Base-by-base conservation (phyloP, 176 grass and related monocot species). In the Saccharum spontaneum region DNA sequence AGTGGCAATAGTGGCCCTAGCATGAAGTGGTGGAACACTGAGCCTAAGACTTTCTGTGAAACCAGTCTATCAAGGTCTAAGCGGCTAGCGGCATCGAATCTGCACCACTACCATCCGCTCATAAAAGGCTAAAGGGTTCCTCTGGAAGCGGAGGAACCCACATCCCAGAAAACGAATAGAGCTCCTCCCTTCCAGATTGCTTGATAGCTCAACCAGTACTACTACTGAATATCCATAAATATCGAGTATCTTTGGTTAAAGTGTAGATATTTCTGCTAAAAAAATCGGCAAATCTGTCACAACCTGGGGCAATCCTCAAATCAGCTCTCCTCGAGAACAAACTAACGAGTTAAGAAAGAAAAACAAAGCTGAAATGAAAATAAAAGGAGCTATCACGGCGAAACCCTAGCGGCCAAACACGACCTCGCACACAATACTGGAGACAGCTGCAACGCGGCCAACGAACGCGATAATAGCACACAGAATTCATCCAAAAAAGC, bases 361-460 rank as follows among this genome's bases (percentile, higher is more conserved):
- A 63, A 78, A 64, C 67, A 71, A 78, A 73, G 24, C 28, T 67
- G 26, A 26, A 24, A 38, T 39, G 7, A 34, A 61, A 66, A 31
- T 33, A 66, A 66, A 31, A 31, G 70, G 26, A 63, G 39, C 69
- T 50, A 31, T 80, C 12, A 9, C 37, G 76, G 23, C 37, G 81
- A 91, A 91, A 91, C 85, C 85, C 89, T 91, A 91, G 85, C 50
- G 24, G 22, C 64, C 23, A 76, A 44, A 75, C 31, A 48, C 55
- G 26, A 31, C 71, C 41, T 65, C 76, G 28, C 34, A 37, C 63
- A 24, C 12, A 69, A 73, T n/a, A 72, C 43, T 30, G 39, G 30
- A 46, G 17, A 78, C 44, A 90, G 65, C 39, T 31, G n/a, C 6
- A 18, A 75, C 34, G 10, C 38, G 17, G 18, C 59, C 68, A n/a